phyloP scores from a whole-genome alignment of 2,329 filamentous ascomycete genomes.

The Pseudogymnoascus sp. region DNA sequence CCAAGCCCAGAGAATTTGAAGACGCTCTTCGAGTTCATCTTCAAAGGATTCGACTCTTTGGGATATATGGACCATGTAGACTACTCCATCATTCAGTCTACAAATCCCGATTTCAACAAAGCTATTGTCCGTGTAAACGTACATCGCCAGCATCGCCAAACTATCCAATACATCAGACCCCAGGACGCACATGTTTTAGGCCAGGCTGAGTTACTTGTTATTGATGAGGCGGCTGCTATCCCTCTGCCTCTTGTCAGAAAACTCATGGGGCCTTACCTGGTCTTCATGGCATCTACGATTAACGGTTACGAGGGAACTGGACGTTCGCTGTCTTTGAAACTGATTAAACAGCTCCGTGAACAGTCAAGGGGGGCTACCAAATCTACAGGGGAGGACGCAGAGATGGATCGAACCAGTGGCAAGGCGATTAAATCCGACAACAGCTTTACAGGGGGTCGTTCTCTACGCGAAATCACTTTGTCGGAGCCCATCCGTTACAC shows the following conservation, averaged over 20 bases:
- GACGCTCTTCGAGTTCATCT: conserved; percentile 95
- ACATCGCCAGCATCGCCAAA: conserved; percentile 88
- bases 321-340: conserved; percentile 84
- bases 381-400: conserved; percentile 46
- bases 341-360: conserved; percentile 93
- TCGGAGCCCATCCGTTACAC: conserved; percentile 92
- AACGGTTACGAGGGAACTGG: conserved; percentile 98
- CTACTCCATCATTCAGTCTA: conserved; percentile 96
- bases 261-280: conserved; percentile 90
- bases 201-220: conserved; percentile 89
- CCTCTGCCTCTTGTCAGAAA: conserved; percentile 87
- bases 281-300: conserved; percentile 99
- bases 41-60: conserved; percentile 94
- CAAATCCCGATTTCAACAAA: conserved; percentile 98
- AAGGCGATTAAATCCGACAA: conserved; percentile 57
- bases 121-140: conserved; percentile 96
- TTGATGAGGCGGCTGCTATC: conserved; percentile 95
- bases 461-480: conserved; percentile 83
- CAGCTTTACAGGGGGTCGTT: conserved; percentile 57
- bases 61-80: conserved; percentile 92
- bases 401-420: conserved; percentile 73
- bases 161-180: conserved; percentile 96
- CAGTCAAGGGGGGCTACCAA: conserved; percentile 65
- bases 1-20: conserved; percentile 97
- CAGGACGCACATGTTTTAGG: conserved; percentile 93